Base-by-base conservation (phyloP, 2,329 filamentous ascomycete genomes). In the Fusarium circinatum region DNA sequence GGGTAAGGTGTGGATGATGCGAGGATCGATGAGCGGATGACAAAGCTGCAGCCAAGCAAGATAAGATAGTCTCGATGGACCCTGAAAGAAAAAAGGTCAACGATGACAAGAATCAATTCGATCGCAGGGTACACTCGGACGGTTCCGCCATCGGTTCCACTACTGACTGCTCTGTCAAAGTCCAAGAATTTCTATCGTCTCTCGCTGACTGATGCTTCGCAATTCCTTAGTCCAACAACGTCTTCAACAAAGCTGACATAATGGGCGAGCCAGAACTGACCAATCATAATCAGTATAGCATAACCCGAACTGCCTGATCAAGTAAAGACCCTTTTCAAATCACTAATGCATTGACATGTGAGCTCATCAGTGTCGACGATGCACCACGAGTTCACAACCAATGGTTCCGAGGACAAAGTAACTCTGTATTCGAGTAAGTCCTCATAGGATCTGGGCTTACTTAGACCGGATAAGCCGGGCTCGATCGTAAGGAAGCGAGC, bases 181-280 rank as follows among this genome's bases (percentile, higher is more conserved):
- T 65, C 45, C 38, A 61, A 52, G 36, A 41, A 54, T 48, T 68
- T 57, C 45, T 64, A 55, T 55, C 14, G 54, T 60, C 26, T 48
- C 10, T 65, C 48, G 75, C 74, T 78, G 76, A 78, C 76, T 78
- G 76, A 77, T 77, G 75, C 74, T 77, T 75, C 72, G 55, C 71
- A 78, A 77, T 77, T 71, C 59, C 47, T 55, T 32, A 62, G 65
- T 64, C 45, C 36, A 60, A 70, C 47, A 51, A 57, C 66, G 62
- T 52, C 66, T 70, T 66, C 13, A 39, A 30, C n/a, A 59, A 39
- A 26, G 74, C 64, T 78, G 76, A 78, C 70, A 74, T 77, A 77
- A 76, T 68, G 62, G 57, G 47, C 51, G 44, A 54, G 54, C 42
- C 44, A 65, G 22, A 14, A 22, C 22, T 28, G 56, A 45, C 71